Evolutionary conservation across 192 early-diverging fungal species (phyloP).

Genomic region (Mortierella claussenii): DNA sequence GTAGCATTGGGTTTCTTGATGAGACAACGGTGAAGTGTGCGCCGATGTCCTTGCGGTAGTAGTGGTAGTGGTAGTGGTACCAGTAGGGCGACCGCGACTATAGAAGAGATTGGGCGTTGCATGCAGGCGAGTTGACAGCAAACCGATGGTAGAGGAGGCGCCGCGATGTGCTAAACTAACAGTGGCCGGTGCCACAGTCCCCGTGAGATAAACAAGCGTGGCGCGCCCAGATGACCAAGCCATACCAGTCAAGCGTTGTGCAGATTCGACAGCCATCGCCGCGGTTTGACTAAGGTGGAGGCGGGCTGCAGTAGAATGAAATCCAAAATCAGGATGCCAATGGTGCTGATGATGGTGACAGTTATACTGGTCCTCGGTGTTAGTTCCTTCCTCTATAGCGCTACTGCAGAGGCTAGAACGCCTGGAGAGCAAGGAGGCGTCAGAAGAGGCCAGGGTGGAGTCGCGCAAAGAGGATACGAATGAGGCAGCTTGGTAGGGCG

Average conservation of each 20-base stretch:
- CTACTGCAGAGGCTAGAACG: not conserved
- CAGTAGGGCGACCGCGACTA: not conserved
- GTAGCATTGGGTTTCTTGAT: no score
- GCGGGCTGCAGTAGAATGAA: not conserved
- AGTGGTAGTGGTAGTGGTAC: not conserved
- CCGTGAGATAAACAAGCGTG: constrained; percentile 14
- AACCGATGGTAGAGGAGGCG: constrained; percentile 1
- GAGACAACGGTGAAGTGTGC: no score
- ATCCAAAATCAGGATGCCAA: no score
- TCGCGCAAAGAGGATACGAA: constrained; percentile 8
- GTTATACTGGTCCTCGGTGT: no score
- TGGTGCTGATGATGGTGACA: no score
- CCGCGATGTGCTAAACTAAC: constrained; percentile 12
- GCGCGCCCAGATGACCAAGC: constrained; percentile 10
- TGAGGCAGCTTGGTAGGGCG: constrained; percentile 2
- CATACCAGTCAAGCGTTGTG: not conserved
- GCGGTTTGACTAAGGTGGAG: no score
- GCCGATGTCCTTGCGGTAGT: no score
- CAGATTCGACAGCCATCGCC: no score
- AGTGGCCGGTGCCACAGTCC: constrained; percentile 2
- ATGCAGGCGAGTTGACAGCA: not conserved
- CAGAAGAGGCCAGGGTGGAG: not conserved
- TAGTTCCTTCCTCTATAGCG: no score
- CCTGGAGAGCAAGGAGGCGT: not conserved
- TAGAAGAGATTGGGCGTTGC: not conserved